Evolutionary conservation across 352 stramenopile species (phyloP).

Genomic region (Phytophthora cactorum): DNA sequence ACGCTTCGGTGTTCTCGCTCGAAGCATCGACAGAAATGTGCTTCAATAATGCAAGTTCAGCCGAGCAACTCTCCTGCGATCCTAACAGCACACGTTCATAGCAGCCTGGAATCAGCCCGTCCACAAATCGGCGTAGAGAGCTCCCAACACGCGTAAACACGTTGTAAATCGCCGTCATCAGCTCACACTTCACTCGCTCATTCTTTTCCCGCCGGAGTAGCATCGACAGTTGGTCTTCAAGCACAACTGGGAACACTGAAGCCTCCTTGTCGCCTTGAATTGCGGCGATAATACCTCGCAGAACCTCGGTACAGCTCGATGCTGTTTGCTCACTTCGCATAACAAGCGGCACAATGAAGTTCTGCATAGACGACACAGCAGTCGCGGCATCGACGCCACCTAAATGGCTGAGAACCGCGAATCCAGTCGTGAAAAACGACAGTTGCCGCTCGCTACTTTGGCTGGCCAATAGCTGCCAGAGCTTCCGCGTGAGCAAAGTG

Average conservation of each 20-base stretch:
- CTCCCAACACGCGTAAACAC: slow-evolving; percentile 38
- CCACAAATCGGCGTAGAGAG: slow-evolving; percentile 19
- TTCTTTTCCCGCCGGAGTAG: slow-evolving; percentile 26
- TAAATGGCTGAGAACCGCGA: slow-evolving; percentile 36
- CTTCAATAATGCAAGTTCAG: slow-evolving; percentile 29
- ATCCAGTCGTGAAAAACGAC: slow-evolving; percentile 45
- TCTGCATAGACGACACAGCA: slow-evolving; percentile 25
- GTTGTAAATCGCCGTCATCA: slow-evolving; percentile 35
- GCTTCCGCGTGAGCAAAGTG: slow-evolving; percentile 44
- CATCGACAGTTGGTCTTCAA: slow-evolving; percentile 35
- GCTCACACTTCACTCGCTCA: slow-evolving; percentile 19
- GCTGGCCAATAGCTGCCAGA: slow-evolving; percentile 46
- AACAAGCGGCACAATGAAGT: slow-evolving; percentile 43
- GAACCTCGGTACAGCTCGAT: slow-evolving; percentile 16
- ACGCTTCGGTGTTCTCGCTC: background rate
- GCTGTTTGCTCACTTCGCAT: slow-evolving; percentile 24
- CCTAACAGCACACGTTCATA: slow-evolving; percentile 30
- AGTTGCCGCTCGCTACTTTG: slow-evolving; percentile 7
- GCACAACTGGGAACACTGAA: slow-evolving; percentile 21
- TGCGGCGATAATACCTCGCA: slow-evolving; percentile 31
- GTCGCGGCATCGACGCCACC: slow-evolving; percentile 36
- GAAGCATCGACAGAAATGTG: slow-evolving; percentile 24
- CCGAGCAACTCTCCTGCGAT: slow-evolving; percentile 11
- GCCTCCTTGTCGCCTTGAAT: slow-evolving; percentile 25
- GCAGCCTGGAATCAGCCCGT: slow-evolving; percentile 24